Conservation (phyloP, 768 basidiomycete species). For the Xerocomellus dryophilus region DNA sequence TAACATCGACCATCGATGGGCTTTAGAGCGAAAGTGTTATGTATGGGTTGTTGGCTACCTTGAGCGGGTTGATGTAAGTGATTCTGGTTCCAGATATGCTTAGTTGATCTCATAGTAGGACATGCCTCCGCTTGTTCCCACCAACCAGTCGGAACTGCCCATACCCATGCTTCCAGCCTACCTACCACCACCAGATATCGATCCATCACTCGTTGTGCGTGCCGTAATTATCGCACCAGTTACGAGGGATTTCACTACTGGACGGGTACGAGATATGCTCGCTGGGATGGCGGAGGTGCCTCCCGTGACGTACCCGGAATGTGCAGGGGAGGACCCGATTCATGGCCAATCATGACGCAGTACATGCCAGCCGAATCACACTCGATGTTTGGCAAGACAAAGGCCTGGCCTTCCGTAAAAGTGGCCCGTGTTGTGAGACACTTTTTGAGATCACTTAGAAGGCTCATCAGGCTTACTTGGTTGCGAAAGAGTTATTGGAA, state of each 20-base stretch:
- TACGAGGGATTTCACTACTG: constrained; percentile 43
- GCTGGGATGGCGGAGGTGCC: constrained; percentile 17
- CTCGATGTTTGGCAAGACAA: no score
- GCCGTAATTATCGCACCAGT: constrained; percentile 49
- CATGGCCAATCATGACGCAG: not conserved
- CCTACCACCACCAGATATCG: constrained; percentile 38
- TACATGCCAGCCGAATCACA: not conserved
- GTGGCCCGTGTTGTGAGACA: no score
- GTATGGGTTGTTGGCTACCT: constrained; percentile 59
- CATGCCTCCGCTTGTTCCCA: constrained; percentile 12
- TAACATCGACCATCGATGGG: constrained; percentile 39
- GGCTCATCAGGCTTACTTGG: no score
- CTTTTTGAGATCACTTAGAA: no score
- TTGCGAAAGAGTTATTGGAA: no score
- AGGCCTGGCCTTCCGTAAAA: no score
- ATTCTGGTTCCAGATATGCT: constrained; percentile 2
- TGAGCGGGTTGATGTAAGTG: constrained; percentile 46
- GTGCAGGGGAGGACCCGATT: constrained; percentile 4
- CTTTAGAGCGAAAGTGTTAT: constrained; percentile 47
- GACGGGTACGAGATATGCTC: constrained; percentile 24
- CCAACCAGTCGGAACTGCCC: constrained; percentile 36
- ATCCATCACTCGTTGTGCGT: constrained; percentile 47
- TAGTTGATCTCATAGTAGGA: constrained; percentile 11
- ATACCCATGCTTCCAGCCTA: constrained; percentile 44
- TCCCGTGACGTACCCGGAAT: constrained; percentile 22